These are phyloP conservation scores for Echeveria elegans DNA, from an alignment of 164 flowering plant species.

Conservation along the genomic window DNA sequence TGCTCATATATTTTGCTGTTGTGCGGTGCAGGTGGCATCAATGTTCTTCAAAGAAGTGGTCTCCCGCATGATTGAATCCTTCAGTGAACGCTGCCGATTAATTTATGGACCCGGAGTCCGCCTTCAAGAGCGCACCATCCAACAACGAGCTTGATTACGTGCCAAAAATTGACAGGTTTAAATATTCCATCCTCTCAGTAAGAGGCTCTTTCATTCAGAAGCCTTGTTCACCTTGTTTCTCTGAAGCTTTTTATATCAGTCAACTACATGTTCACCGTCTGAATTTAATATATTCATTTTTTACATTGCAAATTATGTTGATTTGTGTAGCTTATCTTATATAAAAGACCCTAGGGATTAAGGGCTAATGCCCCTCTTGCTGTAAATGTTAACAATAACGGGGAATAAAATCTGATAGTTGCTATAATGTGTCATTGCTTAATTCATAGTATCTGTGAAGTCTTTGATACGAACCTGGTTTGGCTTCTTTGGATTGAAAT, in stretches of 20 bases:
- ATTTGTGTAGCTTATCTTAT: background rate
- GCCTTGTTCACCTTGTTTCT: background rate
- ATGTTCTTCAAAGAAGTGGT: slow-evolving; percentile 91
- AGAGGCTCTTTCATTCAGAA: slow-evolving; percentile 7
- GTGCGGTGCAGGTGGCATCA: slow-evolving; percentile 55
- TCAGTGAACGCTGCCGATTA: slow-evolving; percentile 69
- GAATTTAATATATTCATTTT: background rate
- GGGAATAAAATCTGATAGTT: background rate
- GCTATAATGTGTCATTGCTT: background rate
- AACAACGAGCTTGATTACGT: slow-evolving; percentile 28
- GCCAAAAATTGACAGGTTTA: background rate
- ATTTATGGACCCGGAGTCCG: slow-evolving; percentile 86
- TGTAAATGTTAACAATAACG: background rate
- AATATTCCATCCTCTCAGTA: background rate
- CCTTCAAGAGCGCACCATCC: slow-evolving; percentile 42
- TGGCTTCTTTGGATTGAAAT: no score
- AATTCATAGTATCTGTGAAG: no score
- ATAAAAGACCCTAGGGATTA: no score
- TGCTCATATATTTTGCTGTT: background rate
- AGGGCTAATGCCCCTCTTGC: background rate
- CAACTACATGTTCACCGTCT: background rate
- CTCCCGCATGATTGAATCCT: slow-evolving; percentile 57
- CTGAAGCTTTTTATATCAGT: background rate
- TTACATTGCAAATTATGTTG: background rate
- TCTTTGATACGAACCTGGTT: background rate